These are phyloP conservation scores for Penicillium sumatraense DNA, from an alignment of 2,329 filamentous ascomycete genomes.

Conservation along the genomic window DNA sequence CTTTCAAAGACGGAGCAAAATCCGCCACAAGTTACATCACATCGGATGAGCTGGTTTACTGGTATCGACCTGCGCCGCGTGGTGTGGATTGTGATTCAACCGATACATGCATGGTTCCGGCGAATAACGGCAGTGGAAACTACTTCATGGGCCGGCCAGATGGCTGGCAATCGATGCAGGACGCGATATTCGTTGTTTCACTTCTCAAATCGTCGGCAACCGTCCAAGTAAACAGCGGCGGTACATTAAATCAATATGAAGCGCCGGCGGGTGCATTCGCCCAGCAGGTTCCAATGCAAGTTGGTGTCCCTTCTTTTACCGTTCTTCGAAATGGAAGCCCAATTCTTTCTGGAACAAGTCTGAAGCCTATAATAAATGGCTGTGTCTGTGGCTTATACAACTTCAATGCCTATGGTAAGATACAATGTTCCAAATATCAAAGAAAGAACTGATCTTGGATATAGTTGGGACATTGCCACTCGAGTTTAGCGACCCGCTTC, in stretches of 20 bases:
- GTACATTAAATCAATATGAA: constrained; percentile 15
- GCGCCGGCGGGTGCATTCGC: constrained; percentile 50
- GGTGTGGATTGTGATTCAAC: constrained; percentile 56
- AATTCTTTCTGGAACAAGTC: constrained; percentile 29
- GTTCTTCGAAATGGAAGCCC: constrained; percentile 43
- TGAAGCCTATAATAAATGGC: constrained; percentile 23
- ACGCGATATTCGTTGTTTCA: constrained; percentile 58
- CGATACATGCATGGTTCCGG: constrained; percentile 54
- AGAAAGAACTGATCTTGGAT: neutral
- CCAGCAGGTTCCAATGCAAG: constrained; percentile 48
- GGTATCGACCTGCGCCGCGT: constrained; percentile 59
- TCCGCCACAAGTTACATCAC: constrained; percentile 45
- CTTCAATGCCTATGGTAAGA: constrained; percentile 45
- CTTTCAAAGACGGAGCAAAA: constrained; percentile 55
- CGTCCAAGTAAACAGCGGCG: constrained; percentile 41
- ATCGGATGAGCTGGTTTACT: constrained; percentile 58
- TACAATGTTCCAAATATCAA: neutral
- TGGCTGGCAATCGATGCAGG: constrained; percentile 56
- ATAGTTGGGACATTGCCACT: constrained; percentile 32
- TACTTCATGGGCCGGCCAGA: constrained; percentile 58
- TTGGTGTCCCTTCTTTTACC: constrained; percentile 51
- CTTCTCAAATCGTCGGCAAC: constrained; percentile 53
- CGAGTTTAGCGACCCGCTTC: constrained; percentile 22
- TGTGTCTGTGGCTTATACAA: constrained; percentile 41
- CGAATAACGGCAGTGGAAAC: constrained; percentile 55